These are phyloP conservation scores for Annulohypoxylon truncatum DNA, from an alignment of 2,329 filamentous ascomycete species.

Conservation along the genomic window DNA sequence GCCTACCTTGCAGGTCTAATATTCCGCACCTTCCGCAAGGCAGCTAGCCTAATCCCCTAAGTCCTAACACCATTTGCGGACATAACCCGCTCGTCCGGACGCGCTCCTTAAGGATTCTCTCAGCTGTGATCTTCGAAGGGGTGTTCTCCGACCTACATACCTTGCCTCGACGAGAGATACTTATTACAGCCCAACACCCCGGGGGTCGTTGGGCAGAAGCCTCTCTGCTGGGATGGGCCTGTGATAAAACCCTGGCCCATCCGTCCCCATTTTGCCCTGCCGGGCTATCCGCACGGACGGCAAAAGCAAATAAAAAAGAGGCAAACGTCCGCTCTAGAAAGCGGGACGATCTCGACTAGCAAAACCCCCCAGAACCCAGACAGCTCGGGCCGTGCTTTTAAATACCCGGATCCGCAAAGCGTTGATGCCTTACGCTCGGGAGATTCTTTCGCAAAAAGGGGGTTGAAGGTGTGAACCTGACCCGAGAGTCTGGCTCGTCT, in stretches of 20 bases:
- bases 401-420: slow-evolving; percentile 11
- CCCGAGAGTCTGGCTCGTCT: slow-evolving; percentile 32
- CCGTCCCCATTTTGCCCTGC: slow-evolving; percentile 6
- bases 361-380: slow-evolving; percentile 4
- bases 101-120: neutral
- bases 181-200: slow-evolving; percentile 3
- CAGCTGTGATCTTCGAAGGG: slow-evolving; percentile 14
- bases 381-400: slow-evolving; percentile 25
- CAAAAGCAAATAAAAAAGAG: slow-evolving; percentile 27
- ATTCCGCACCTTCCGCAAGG: neutral
- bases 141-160: neutral
- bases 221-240: slow-evolving; percentile 12
- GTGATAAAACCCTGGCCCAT: slow-evolving; percentile 29
- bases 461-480: slow-evolving; percentile 11
- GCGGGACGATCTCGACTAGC: slow-evolving; percentile 21
- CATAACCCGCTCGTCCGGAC: neutral
- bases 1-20: neutral
- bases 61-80: neutral
- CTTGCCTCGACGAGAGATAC: neutral
- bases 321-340: slow-evolving; percentile 1
- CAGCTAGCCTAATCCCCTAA: neutral
- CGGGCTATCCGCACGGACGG: slow-evolving; percentile 31
- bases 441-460: slow-evolving; percentile 3
- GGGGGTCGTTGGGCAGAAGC: neutral
- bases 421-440: slow-evolving; percentile 18